Evolutionary conservation across 108 stramenopile genomes (phyloP), one percentile per base, ranked within the genome.

Genomic region (Discostella stelligeroides): DNA sequence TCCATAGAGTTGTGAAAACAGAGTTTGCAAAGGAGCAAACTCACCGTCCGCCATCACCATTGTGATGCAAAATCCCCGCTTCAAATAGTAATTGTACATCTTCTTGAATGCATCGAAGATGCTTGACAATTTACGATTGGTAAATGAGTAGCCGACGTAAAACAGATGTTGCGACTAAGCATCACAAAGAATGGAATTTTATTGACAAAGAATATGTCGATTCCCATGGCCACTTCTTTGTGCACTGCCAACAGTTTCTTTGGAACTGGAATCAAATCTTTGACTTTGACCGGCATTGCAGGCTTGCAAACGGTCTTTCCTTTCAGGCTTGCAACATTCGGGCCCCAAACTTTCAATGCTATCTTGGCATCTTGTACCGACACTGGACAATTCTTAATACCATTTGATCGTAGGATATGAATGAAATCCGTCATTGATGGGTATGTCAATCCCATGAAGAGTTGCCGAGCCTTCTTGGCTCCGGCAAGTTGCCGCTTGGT

Each of bases 341-440:
- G n/a, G n/a, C n/a, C n/a, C n/a, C 49, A 57, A 8, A 68, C 25
- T 21, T 56, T 25, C 12, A 68, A 4, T 14, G 66, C 53, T 11
- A 47, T 29, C 23, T 68, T 20, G 3, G 29, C 66, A 56, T 68
- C 66, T 5, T 68, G 54, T 17, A 9, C 9, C 7, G 54, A 56
- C 12, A 68, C 66, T n/a, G 53, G 45, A 56, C 66, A 68, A 37
- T 68, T 30, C 23, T 41, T 54, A 3, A 68, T 54, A 4, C 18
- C 7, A 37, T 68, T 54, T 12, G 46, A 24, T 18, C 17, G 23
- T 13, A 68, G 53, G n/a, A 68, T 68, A 13, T 29, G 37, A 21
- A 13, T 47, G 54, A 56, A 68, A 56, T 68, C 37, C 28, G 12
- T 18, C n/a, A 25, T 13, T 17, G 51, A 54, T 34, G 66, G 66